Evolutionary conservation across 129 eudicot genomes (phyloP), one percentile per base, ranked within the genome.

Genomic region (Saposhnikovia divaricata): DNA sequence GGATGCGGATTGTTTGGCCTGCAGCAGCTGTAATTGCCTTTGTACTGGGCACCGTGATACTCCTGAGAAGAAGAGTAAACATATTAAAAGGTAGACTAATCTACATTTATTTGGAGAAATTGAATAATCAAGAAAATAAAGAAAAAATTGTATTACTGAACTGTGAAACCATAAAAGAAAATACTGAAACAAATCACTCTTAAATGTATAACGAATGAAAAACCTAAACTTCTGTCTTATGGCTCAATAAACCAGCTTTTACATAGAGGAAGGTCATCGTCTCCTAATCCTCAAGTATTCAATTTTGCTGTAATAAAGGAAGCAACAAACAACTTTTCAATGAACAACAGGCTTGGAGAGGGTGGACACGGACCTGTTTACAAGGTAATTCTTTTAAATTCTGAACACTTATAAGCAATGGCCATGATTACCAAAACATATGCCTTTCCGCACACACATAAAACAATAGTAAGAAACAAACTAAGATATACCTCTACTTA

Each of bases 331-430:
- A 40, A 38, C 50, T 87, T 82, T 76, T 77, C 81, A 0, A 61
- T 51, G 46, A 70, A 65, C 75, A 82, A 57, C 59, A 87, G 85
- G 86, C 83, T 87, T 34, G 90, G 88, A 16, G 86, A 87, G 82
- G 86, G 90, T 27, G 90, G 90, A 34, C 85, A 75, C 75, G 90
- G 88, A 55, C 88, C 85, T 8, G 90, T 84, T 77, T 87, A 84
- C 46, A 87, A 84, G 88, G 90, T 84, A 80, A 31, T 75, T n/a
- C 27, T n/a, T 74, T 5, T 9, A 55, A 55, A 23, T 55, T 59
- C 27, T 27, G 14, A 40, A 44, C 34, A 12, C 28, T 27, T 10
- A 1, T 34, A 34, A 34, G 37, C 37, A 34, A 34, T 31, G 34
- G 43, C 43, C 71, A 63, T 63, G 19, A 63, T 9, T 21, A 57